Percentiles rank a stretch among this genome's conserved stretches.
These are phyloP conservation scores for Penicillium dipodomyicola DNA, from an alignment of 495 filamentous ascomycete species.

Conservation along the genomic window DNA sequence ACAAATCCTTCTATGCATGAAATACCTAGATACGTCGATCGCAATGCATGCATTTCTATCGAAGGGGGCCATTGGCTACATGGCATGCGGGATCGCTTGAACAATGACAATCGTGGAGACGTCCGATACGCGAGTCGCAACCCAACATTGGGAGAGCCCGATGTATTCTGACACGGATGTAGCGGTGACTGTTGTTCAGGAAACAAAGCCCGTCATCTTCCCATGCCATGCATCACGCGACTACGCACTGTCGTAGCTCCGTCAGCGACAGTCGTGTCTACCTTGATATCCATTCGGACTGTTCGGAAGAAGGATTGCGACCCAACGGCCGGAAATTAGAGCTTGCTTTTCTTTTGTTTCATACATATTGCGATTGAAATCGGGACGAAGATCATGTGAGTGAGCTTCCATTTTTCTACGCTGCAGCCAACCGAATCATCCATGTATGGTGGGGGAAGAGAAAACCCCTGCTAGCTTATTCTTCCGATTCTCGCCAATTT, in stretches of 20 bases:
- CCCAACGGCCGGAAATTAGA: constrained; percentile 1
- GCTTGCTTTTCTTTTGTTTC: constrained; percentile 2
- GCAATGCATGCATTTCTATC: constrained; percentile 15
- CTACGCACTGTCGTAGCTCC: constrained; percentile 10
- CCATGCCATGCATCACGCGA: constrained; percentile 27
- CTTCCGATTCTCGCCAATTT: constrained; percentile 11
- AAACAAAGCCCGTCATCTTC: constrained; percentile 11
- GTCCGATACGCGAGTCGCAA: constrained; percentile 4
- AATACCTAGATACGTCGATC: constrained; percentile 21
- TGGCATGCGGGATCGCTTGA: background rate
- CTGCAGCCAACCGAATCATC: constrained; percentile 23
- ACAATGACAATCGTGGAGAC: background rate
- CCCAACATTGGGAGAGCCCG: constrained; percentile 6
- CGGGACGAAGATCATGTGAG: constrained; percentile 11
- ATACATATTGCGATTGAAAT: constrained; percentile 4
- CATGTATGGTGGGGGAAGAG: constrained; percentile 14
- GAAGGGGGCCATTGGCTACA: constrained; percentile 1
- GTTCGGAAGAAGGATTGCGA: constrained; percentile 32
- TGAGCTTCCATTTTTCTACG: constrained; percentile 12
- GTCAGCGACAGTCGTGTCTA: constrained; percentile 34
- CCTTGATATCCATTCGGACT: constrained; percentile 40
- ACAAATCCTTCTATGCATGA: constrained; percentile 27
- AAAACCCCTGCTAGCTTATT: background rate
- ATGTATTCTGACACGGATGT: constrained; percentile 20
- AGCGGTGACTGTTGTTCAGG: constrained; percentile 30